Evolutionary conservation across 106 monocot genomes (phyloP), one percentile per base, ranked within the genome.

Genomic region (Xerophyta viscosa): DNA sequence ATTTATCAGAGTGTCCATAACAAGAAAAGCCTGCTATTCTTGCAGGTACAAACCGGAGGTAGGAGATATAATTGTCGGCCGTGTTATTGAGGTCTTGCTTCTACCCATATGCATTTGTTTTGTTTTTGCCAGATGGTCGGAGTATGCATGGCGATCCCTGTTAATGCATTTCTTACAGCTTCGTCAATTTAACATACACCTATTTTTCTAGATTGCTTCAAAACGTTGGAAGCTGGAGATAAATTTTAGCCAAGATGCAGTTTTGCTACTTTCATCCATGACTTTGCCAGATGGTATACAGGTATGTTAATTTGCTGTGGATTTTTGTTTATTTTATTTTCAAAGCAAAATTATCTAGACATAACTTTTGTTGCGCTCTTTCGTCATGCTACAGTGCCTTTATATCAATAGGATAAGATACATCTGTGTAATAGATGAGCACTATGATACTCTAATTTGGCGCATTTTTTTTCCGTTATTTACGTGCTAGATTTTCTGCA

Each of bases 221-320:
- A 98, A 98, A 59, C 74, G 79, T 24, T 98, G 98, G 98, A 85
- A 63, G 46, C 55, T 98, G 60, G 98, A 98, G 70, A 98, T 90
- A 56, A 98, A 90, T 73, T 98, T 79, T 47, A 74, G 74, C 52
- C 98, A 98, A 58, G 74, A 90, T 80, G 98, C 98, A 47, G 82
- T 98, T n/a, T 71, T 98, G 58, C 85, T 98, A 90, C 90, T 98
- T 68, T 90, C 90, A 24, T 90, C 98, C 29, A 98, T 98, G 98
- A 98, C 82, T 56, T 65, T 86, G 7, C 98, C 98, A 50, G 98
- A 98, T 76, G 98, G 98, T 31, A 90, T 90, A 37, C 98, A 98
- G 98, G 98, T 90, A 20, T n/a, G 21, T 30, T 22, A 44, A 33
- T 11, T n/a, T n/a, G n/a, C n/a, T n/a, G n/a, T 33, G 33, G 5